Evolutionary conservation across 495 filamentous ascomycete species (phyloP).

Genomic region (Aspergillus coremiiformis): DNA sequence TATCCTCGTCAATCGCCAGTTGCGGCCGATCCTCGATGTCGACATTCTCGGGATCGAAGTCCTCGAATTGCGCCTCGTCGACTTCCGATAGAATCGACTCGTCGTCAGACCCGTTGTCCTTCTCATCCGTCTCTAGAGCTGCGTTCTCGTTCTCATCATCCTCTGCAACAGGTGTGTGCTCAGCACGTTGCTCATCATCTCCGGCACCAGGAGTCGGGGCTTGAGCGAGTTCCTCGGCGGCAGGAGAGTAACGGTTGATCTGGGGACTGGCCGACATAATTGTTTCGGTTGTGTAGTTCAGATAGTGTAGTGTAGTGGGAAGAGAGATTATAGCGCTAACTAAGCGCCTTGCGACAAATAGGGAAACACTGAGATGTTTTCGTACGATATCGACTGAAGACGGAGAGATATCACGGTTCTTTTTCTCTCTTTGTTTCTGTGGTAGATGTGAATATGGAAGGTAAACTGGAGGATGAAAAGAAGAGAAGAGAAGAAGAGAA

Average conservation of each 20-base stretch:
- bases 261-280: slow-evolving; percentile 39
- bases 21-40: slow-evolving; percentile 68
- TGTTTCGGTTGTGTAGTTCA: neutral
- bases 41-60: slow-evolving; percentile 76
- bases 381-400: neutral
- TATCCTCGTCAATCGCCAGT: slow-evolving; percentile 81
- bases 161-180: slow-evolving; percentile 9
- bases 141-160: slow-evolving; percentile 10
- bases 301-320: neutral
- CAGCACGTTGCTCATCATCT: slow-evolving; percentile 12
- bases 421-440: too few species aligned
- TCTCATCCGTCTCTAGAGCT: slow-evolving; percentile 13
- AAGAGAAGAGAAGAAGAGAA: neutral
- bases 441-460: too few species aligned
- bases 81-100: slow-evolving; percentile 90
- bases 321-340: too few species aligned
- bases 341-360: too few species aligned
- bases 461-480: neutral
- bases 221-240: slow-evolving; percentile 6
- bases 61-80: slow-evolving; percentile 87
- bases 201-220: slow-evolving; percentile 21
- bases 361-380: too few species aligned
- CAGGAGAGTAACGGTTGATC: slow-evolving; percentile 19
- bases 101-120: slow-evolving; percentile 52
- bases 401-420: neutral